A percentile compares a stretch with the other conserved stretches of the same genome.
phyloP scores from a whole-genome alignment of 805 yeast species.

The Clavispora asparagi region DNA sequence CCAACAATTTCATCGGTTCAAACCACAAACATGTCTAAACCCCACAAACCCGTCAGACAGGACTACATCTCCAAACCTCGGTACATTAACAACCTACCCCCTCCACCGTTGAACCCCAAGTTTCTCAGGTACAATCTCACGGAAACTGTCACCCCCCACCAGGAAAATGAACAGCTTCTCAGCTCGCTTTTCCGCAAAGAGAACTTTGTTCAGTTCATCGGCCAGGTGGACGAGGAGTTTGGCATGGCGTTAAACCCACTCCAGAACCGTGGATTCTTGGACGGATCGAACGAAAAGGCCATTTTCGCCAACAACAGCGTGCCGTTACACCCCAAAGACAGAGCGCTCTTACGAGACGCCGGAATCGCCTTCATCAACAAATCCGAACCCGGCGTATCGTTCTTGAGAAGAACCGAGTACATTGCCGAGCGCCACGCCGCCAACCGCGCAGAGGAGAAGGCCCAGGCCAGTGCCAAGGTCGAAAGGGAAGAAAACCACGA shows the following conservation, averaged over 20 bases:
- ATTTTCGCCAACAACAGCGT: conserved; percentile 28
- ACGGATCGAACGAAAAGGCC: conserved; percentile 47
- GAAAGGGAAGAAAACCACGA: conserved; percentile 33
- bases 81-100: conserved; percentile 83
- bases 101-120: conserved; percentile 90
- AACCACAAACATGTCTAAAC: conserved; percentile 20
- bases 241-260: conserved; percentile 79
- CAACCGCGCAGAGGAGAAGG: conserved; percentile 24
- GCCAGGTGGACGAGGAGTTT: conserved; percentile 50
- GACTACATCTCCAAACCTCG: conserved; percentile 78
- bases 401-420: conserved; percentile 92
- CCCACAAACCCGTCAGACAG: conserved; percentile 47
- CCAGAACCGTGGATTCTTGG: conserved; percentile 61
- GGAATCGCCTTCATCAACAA: conserved; percentile 42
- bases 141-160: conserved; percentile 28
- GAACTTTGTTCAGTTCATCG: conserved; percentile 58
- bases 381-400: conserved; percentile 56
- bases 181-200: conserved; percentile 72
- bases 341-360: conserved; percentile 75
- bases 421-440: conserved; percentile 56
- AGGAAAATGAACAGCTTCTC: conserved; percentile 47
- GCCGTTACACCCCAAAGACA: conserved; percentile 72
- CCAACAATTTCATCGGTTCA: neutral
- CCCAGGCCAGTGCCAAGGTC: conserved; percentile 14
- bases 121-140: conserved; percentile 52